Evolutionary conservation across 2,329 filamentous ascomycete species (phyloP), one percentile per base, ranked within the genome.

Genomic region (Leptographium wingfieldii): DNA sequence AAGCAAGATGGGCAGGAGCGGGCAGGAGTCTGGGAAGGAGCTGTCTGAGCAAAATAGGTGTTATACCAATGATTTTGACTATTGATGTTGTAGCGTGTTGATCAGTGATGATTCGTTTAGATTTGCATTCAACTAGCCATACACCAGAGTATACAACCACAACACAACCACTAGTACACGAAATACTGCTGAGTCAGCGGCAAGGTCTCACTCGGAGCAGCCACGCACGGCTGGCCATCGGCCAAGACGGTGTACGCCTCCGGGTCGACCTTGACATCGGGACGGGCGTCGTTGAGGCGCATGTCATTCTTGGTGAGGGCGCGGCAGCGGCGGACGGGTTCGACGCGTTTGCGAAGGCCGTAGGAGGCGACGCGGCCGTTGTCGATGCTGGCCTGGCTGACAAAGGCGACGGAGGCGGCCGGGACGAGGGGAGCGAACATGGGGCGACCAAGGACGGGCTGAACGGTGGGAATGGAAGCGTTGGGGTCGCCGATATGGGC

Each of bases 211-310:
- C 87, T 82, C 4, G 91, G 88, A 72, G 87, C 88, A 0, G 90
- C 90, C 51, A 76, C 80, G 69, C 88, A 92, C 43, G 85, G 75
- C 71, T 81, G 73, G 0, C 89, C 91, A 73, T 96, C 90, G 1
- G 92, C 92, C 74, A 92, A 85, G 31, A 96, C 92, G 19, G 78
- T 81, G 75, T 96, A 97, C 68, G 82, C 85, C 79, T 97, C 92
- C 5, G 92, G 88, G 71, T 97, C 92, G 62, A 97, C 92, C 67
- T 78, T 84, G 89, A 97, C 96, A 74, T 80, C 83, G 16, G 92
- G 92, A 82, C 84, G 90, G 59, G 74, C 73, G 68, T 90, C 84
- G 71, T 96, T 96, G 72, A 84, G 92, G 69, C 90, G 91, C 91
- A 96, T 96, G 72, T 96, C 88, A 67, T 74, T 78, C 79, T 96